Evolutionary conservation across 1,284 basidiomycete genomes (phyloP).

Genomic region (Ganoderma sp.): DNA sequence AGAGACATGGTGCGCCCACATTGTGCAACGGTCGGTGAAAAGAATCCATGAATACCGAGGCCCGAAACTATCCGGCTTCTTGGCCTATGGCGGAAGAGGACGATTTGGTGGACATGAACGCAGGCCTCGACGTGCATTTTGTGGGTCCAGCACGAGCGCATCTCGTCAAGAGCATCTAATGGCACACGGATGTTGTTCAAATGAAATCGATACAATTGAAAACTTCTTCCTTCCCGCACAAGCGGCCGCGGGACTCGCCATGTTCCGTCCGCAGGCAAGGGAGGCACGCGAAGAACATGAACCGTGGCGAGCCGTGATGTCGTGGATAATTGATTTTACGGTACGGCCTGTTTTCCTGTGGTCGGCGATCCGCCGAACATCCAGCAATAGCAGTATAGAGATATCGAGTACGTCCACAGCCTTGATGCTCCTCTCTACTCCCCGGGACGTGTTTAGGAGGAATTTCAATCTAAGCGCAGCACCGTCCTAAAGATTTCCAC

Average conservation of each 20-base stretch:
- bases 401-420: conserved; percentile 55
- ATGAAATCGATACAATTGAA: neutral
- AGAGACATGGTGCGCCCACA: neutral
- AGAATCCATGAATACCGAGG: neutral
- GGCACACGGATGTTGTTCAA: neutral
- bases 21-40: neutral
- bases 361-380: neutral
- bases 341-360: neutral
- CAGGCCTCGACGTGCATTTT: neutral
- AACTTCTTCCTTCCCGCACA: neutral
- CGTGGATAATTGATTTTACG: neutral
- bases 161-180: neutral
- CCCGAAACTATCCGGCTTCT: neutral
- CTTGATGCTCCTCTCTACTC: conserved; percentile 50
- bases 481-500: neutral
- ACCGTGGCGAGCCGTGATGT: neutral
- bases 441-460: conserved; percentile 66
- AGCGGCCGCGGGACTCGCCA: neutral
- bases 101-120: neutral
- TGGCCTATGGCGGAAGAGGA: neutral
- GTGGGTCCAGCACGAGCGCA: neutral
- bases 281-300: neutral
- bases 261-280: neutral
- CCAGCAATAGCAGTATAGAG: neutral
- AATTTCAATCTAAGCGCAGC: neutral